phyloP scores from a whole-genome alignment of 164 flowering plant genomes.

The Akebia trifoliata region DNA sequence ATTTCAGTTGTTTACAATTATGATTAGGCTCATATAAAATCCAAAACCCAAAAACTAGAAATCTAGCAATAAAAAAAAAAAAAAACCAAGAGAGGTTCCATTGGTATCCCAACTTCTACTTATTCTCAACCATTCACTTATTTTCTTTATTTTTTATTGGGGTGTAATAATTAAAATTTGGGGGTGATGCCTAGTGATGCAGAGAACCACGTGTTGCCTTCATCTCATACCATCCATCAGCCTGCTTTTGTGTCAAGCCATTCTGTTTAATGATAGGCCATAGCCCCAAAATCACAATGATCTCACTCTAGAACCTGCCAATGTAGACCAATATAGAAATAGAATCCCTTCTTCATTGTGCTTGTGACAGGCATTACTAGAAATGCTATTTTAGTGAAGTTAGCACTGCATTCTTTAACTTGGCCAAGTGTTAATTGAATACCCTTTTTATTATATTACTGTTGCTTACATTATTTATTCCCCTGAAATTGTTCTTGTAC shows the following conservation, averaged over 20 bases:
- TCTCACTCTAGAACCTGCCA: too few species aligned
- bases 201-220: neutral
- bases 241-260: neutral
- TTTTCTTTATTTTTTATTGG: too few species aligned
- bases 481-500: neutral
- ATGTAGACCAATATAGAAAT: slow-evolving; percentile 21
- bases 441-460: too few species aligned
- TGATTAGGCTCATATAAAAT: too few species aligned
- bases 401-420: neutral
- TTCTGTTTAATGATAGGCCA: neutral
- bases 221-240: neutral
- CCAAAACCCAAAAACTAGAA: too few species aligned
- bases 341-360: neutral
- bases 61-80: too few species aligned
- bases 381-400: neutral
- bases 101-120: too few species aligned
- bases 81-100: too few species aligned
- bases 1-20: too few species aligned
- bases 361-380: neutral
- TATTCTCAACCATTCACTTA: too few species aligned
- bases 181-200: neutral
- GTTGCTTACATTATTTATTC: neutral
- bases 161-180: too few species aligned
- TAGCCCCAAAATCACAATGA: neutral
- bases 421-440: neutral